Evolutionary conservation across 202 grass and related monocot genomes (phyloP), one percentile per base, ranked within the genome.

Genomic region (Dendrocalamus latiflorus): DNA sequence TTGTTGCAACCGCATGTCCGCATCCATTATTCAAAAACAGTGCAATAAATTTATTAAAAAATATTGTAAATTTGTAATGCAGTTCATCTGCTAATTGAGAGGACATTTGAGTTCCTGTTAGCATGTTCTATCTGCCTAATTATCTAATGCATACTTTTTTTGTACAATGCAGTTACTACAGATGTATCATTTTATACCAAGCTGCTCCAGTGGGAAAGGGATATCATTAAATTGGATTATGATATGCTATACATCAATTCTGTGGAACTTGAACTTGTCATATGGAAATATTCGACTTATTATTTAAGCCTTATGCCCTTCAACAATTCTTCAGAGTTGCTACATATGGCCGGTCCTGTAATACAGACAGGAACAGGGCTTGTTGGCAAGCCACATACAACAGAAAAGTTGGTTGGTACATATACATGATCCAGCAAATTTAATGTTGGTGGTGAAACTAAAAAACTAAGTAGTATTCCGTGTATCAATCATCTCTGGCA

Each of bases 271-370:
- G 38, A 81, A 76, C 24, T 77, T 65, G 20, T 53, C 45, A 28
- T 50, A 42, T 61, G 48, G 33, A 84, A 75, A 44, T 14, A 11
- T 84, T 74, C 39, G 17, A 75, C 5, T 11, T 55, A 30, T 80
- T 51, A 2, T 57, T 81, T 58, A 21, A 81, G 15, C 53, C 61
- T 58, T 47, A 25, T 15, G 13, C 49, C 18, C 53, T 60, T 62
- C 54, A 37, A 24, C 20, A 11, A 63, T 69, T 78, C 28, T 79
- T 79, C 6, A 61, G 47, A 36, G 7, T 72, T 87, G 22, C 50
- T 34, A 63, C 48, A 15, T 76, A 70, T 72, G 44, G n/a, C 41
- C 14, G 42, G 49, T 69, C 54, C 9, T 88, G 63, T 85, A 81
- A 69, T 84, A 54, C 25, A 70, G 43, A 63, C 8, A 4, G n/a